phyloP scores from a whole-genome alignment of 2,329 filamentous ascomycete genomes.

The Pyricularia sp. region DNA sequence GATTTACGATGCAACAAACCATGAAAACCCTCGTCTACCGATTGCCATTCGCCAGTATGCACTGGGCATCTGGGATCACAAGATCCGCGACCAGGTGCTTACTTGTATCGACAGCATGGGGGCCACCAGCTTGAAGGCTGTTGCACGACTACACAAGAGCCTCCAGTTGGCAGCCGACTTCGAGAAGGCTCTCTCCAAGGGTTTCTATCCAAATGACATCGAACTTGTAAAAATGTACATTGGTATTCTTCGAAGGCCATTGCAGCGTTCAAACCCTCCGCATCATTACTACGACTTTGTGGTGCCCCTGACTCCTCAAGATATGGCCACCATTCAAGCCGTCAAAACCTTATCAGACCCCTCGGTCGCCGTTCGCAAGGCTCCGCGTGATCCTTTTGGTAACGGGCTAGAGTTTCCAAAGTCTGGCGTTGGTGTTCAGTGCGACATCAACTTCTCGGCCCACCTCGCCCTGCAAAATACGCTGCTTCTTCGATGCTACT shows the following conservation, averaged over 20 bases:
- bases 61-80: slow-evolving; percentile 37
- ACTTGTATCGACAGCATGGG: slow-evolving; percentile 19
- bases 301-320: slow-evolving; percentile 26
- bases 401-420: slow-evolving; percentile 70
- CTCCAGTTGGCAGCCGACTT: slow-evolving; percentile 48
- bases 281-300: slow-evolving; percentile 19
- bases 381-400: slow-evolving; percentile 42
- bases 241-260: slow-evolving; percentile 32
- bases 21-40: slow-evolving; percentile 14
- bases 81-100: slow-evolving; percentile 33
- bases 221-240: slow-evolving; percentile 38
- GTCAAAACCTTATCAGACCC: slow-evolving; percentile 39
- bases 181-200: slow-evolving; percentile 39
- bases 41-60: slow-evolving; percentile 36
- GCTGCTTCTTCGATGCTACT: slow-evolving; percentile 72
- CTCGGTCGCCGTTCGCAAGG: slow-evolving; percentile 37
- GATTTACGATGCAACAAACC: slow-evolving; percentile 13
- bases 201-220: slow-evolving; percentile 30
- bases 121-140: slow-evolving; percentile 24
- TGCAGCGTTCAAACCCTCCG: slow-evolving; percentile 12
- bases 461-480: slow-evolving; percentile 80
- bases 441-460: slow-evolving; percentile 87
- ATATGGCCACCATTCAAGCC: slow-evolving; percentile 25
- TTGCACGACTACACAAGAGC: slow-evolving; percentile 41
- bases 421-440: slow-evolving; percentile 69